These are phyloP conservation scores for Fusarium sarcochroum DNA, from an alignment of 2,329 filamentous ascomycete species.

Conservation along the genomic window DNA sequence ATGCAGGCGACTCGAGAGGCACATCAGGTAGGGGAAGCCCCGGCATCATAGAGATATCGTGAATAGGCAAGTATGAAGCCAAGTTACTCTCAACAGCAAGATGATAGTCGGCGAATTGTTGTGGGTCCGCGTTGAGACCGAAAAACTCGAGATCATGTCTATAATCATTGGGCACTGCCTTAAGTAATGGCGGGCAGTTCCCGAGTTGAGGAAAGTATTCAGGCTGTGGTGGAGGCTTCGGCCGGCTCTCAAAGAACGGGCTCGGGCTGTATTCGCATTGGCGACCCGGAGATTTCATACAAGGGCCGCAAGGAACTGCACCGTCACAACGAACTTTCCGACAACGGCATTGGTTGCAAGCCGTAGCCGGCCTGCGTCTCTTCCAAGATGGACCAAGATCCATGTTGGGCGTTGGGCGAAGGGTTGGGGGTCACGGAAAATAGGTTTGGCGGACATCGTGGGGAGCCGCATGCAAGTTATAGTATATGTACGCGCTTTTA, in stretches of 20 bases:
- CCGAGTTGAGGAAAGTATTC: not conserved
- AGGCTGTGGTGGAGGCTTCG: not conserved
- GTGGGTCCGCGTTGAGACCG: not conserved
- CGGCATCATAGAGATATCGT: not conserved
- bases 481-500: too few species aligned
- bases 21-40: not conserved
- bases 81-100: not conserved
- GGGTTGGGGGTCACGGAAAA: too few species aligned
- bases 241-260: not conserved
- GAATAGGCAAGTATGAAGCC: not conserved
- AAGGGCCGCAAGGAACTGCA: not conserved
- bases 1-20: not conserved
- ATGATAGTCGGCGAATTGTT: not conserved
- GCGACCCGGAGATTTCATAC: not conserved
- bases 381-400: constrained; percentile 7
- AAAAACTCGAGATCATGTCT: not conserved
- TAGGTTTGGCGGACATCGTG: too few species aligned
- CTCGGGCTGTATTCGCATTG: constrained; percentile 3
- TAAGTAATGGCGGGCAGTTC: too few species aligned
- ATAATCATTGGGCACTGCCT: not conserved
- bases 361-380: constrained; percentile 5
- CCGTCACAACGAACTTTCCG: constrained; percentile 9
- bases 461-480: too few species aligned
- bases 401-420: too few species aligned
- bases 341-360: constrained; percentile 1